Conservation (phyloP, 139 green algal genomes). For the Haematococcus sp. region DNA sequence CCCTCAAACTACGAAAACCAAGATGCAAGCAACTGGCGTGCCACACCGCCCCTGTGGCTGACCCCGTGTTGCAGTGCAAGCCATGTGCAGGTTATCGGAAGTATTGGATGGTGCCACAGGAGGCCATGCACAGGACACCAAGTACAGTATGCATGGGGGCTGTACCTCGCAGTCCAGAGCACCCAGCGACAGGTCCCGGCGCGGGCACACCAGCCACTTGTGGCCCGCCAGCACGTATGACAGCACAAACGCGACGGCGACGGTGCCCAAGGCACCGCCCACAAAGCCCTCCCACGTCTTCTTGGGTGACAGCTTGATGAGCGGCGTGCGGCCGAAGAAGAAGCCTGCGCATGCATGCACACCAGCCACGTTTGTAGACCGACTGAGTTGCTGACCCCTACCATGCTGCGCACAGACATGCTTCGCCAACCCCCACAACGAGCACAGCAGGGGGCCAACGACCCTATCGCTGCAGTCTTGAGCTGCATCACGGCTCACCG, state of each 20-base stretch:
- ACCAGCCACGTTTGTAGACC: background rate
- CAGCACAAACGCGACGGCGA: constrained; percentile 77
- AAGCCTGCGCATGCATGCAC: constrained; percentile 63
- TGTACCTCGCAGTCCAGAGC: constrained; percentile 34
- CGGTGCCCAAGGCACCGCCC: constrained; percentile 50
- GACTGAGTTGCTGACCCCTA: background rate
- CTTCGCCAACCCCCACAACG: background rate
- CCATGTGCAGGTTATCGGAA: too few species aligned
- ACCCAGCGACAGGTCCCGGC: constrained; percentile 56
- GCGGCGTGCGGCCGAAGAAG: constrained; percentile 89
- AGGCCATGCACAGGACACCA: too few species aligned
- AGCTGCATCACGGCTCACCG: constrained; percentile 38
- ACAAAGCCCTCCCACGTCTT: constrained; percentile 99
- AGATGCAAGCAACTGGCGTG: too few species aligned
- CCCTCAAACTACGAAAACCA: too few species aligned
- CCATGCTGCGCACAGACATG: background rate
- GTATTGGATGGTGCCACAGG: too few species aligned
- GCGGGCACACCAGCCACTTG: constrained; percentile 89
- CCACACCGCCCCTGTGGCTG: too few species aligned
- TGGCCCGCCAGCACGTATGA: constrained; percentile 60
- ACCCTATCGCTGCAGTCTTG: background rate
- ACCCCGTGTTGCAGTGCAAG: too few species aligned
- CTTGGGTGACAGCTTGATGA: constrained; percentile 98
- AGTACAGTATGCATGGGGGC: too few species aligned
- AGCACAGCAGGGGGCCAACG: background rate